Base-by-base conservation (phyloP, 2,329 filamentous ascomycete genomes). In the Cladosporium cucumerinum region DNA sequence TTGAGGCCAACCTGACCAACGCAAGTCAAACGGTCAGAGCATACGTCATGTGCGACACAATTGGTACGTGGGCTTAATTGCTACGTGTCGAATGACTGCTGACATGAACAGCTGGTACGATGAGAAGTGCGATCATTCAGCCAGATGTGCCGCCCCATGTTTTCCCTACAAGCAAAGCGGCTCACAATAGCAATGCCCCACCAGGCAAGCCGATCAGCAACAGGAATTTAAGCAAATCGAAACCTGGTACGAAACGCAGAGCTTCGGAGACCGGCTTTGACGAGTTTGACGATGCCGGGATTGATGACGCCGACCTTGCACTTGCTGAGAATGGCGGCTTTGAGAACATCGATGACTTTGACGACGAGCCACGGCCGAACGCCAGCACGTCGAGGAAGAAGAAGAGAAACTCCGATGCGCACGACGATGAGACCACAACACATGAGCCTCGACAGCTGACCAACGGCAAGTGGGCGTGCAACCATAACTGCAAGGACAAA, bases 21-120 rank as follows among this genome's bases (percentile, higher is more conserved):
- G 74, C 80, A 0, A 83, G 85, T 21, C 85, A 89, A 64, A 78
- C 82, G 3, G 84, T 95, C 36, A 82, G 82, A 26, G 91, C 87
- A 66, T 86, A 88, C 72, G 82, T 93, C 57, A 90, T 91, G 75
- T 98, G 93, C 69, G 94, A 97, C 77, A 89, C 92, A 51, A 89
- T 98, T 71, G 62, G 60, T 91, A 85, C 86, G 75, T 67, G 78
- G 34, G 16, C 2, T 64, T 2, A 16, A 43, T 66, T 6, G 8
- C 6, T 39, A 25, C 10, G 6, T 6, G 18, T 18, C 18, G 36
- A 18, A 12, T 7, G 14, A 11, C 57, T 52, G 25, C 65, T 70
- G 26, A 70, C 36, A 6, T 60, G 3, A 63, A 85, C 34, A 62
- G 86, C 85, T 66, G 86, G 86, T 12, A 88, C 86, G 12, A 75